phyloP scores from a whole-genome alignment of 2,329 filamentous ascomycete species.

The Penicillium brevicompactum region DNA sequence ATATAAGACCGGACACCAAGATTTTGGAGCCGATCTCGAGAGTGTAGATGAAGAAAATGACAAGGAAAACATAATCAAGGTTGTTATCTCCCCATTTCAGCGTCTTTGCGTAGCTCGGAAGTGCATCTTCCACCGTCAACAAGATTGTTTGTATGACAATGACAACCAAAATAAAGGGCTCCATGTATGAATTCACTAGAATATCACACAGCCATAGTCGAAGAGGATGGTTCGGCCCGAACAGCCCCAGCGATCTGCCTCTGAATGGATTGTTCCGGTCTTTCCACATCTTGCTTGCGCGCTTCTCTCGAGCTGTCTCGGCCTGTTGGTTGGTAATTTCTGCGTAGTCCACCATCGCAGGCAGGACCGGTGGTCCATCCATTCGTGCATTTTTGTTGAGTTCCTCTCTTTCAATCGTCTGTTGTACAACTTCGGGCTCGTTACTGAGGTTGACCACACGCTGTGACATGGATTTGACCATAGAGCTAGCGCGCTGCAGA shows the following conservation, averaged over 20 bases:
- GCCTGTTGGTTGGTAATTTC: conserved; percentile 43
- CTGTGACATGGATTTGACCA: conserved; percentile 87
- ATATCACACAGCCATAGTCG: conserved; percentile 77
- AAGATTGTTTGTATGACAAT: conserved; percentile 87
- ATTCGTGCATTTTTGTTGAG: conserved; percentile 55
- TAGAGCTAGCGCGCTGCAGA: conserved; percentile 70
- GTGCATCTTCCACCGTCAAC: conserved; percentile 81
- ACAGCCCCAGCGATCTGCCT: conserved; percentile 83
- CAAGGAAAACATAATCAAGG: conserved; percentile 80
- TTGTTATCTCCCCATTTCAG: conserved; percentile 62
- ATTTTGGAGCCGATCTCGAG: conserved; percentile 79
- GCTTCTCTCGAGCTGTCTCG: conserved; percentile 40
- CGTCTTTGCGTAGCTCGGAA: conserved; percentile 64
- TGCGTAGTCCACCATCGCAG: conserved; percentile 49
- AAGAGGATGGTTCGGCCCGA: conserved; percentile 75
- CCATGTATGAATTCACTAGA: conserved; percentile 81
- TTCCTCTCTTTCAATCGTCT: conserved; percentile 63
- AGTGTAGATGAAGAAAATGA: conserved; percentile 86
- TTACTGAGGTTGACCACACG: conserved; percentile 97
- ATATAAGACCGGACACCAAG: conserved; percentile 88
- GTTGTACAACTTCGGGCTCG: conserved; percentile 80
- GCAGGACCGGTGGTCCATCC: conserved; percentile 54
- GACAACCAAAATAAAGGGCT: conserved; percentile 81
- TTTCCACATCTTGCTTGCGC: conserved; percentile 47
- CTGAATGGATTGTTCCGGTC: conserved; percentile 71